Conservation (phyloP, 208 protist genomes). For the Wallacemonas rigidus region DNA sequence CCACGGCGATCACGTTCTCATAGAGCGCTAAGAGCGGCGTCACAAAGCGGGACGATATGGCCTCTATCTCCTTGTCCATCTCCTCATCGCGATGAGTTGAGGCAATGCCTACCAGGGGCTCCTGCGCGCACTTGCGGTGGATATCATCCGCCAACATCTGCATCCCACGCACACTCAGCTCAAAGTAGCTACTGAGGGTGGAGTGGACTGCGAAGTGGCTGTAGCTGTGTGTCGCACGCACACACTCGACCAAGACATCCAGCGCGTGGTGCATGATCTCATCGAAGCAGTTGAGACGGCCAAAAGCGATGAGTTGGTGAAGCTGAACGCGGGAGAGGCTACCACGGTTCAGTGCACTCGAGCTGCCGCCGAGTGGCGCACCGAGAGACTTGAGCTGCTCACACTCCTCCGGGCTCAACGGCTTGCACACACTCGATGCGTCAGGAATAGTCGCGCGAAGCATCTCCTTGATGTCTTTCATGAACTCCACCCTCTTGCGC, state of each 20-base stretch:
- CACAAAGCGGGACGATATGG: conserved; percentile 1
- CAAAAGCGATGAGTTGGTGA: conserved; percentile 32
- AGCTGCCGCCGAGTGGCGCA: conserved; percentile 19
- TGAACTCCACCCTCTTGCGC: background rate
- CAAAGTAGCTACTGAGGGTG: conserved; percentile 42
- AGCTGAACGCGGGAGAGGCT: conserved; percentile 36
- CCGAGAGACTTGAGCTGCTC: background rate
- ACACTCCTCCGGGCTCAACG: background rate
- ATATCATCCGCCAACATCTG: background rate
- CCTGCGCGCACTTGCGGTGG: background rate
- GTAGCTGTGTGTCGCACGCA: conserved; percentile 44
- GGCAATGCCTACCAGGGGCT: too few relatives aligned
- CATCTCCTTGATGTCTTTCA: conserved; percentile 4
- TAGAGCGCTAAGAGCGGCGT: conserved; percentile 55
- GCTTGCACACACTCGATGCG: background rate
- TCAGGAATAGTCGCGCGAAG: conserved; percentile 6
- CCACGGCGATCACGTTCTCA: conserved; percentile 63
- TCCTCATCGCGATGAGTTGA: too few relatives aligned
- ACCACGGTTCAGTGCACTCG: conserved; percentile 29
- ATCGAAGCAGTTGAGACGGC: conserved; percentile 61
- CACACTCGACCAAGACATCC: conserved; percentile 51
- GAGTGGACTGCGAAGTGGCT: conserved; percentile 57
- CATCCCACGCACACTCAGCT: conserved; percentile 33
- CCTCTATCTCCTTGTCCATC: background rate
- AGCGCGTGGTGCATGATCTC: conserved; percentile 58